Base-by-base conservation (phyloP, 2,329 filamentous ascomycete genomes). In the Fusarium agapanthi region DNA sequence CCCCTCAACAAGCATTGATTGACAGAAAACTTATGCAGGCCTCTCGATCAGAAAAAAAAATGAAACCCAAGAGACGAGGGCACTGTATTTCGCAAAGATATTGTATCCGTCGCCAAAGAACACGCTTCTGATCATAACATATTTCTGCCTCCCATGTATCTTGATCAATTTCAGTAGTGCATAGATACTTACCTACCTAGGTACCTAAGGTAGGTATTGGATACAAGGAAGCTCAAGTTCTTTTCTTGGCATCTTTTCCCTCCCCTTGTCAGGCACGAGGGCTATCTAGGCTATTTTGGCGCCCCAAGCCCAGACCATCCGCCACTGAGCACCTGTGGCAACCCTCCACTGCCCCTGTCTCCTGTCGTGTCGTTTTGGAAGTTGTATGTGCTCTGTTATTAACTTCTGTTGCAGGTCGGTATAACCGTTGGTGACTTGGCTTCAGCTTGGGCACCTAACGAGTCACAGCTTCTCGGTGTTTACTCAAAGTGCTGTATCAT, bases 371-470 rank as follows among this genome's bases (percentile, higher is more conserved):
- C 60, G 48, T 72, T 50, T 67, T 26, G 56, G 63, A 48, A 45
- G 37, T 57, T 65, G 43, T 45, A 66, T 65, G 58, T 70, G 57
- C 51, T 38, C 30, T 50, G 32, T 58, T 30, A 30, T 58, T 30
- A 30, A 58, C 55, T 38, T 61, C 28, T 61, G 37, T 44, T 50
- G 44, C 51, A 54, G 53, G 53, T 53, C 18, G 24, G 40, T 44
- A 58, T 51, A 60, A 40, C 28, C 41, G 65, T 65, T 69, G 38
- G 60, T 55, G 41, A 38, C 56, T 48, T 56, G 60, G 57, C 58
- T 58, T 57, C 55, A 64, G 71, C 70, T 73, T 62, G 70, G 71
- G 64, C 59, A 71, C n/a, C 54, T 54, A 73, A 22, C 38, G 55
- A 59, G 70, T 65, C 57, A 47, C 56, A 71, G 65, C 61, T 63